Conservation (phyloP, 257 asterid genomes). For the Echites panduratus region DNA sequence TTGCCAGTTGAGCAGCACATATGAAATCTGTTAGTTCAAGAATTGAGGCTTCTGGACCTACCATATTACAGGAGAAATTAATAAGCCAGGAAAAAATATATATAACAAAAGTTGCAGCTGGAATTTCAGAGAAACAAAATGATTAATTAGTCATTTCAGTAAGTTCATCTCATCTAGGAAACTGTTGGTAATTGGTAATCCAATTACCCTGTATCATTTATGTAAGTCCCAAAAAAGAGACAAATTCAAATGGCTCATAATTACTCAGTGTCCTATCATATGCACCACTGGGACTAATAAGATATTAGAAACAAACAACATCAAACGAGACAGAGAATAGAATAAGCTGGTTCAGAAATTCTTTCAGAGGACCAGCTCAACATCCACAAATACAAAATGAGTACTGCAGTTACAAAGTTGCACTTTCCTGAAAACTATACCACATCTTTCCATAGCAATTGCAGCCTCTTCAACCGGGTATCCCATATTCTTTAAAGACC, state of each 20-base stretch:
- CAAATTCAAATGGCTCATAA: neutral
- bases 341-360: neutral
- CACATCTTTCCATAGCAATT: conserved; percentile 49
- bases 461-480: conserved; percentile 34
- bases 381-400: neutral
- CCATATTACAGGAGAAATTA: conserved; percentile 1
- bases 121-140: neutral
- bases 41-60: conserved; percentile 64
- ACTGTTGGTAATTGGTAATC: neutral
- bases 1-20: conserved; percentile 74
- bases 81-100: neutral
- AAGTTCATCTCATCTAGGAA: neutral
- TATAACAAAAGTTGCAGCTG: neutral
- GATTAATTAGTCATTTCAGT: neutral
- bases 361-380: neutral
- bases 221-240: neutral
- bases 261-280: neutral
- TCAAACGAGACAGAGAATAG: neutral
- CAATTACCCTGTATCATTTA: neutral
- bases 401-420: neutral
- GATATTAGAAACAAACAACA: neutral
- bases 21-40: conserved; percentile 55
- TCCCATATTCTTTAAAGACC: conserved; percentile 38
- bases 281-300: neutral
- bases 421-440: conserved; percentile 17